phyloP scores from a whole-genome alignment of 371 early-diverging fungal genomes.

The Capniomyces stellatus region DNA sequence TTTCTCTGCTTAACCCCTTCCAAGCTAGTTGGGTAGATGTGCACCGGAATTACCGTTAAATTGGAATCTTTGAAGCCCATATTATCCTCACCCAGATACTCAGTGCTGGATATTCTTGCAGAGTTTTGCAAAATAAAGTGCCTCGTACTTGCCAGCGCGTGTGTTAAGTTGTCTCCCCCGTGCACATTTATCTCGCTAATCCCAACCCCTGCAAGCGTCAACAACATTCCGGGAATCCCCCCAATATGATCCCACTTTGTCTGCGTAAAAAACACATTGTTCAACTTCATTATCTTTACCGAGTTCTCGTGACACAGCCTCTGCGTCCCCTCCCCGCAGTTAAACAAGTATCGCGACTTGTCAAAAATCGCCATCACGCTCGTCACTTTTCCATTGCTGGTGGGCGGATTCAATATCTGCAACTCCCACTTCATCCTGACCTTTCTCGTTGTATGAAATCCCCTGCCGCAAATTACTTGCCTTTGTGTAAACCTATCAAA shows the following conservation, averaged over 20 bases:
- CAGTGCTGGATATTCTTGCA: constrained; percentile 12
- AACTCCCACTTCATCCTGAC: constrained; percentile 54
- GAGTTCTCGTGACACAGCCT: constrained; percentile 61
- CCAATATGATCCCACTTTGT: constrained; percentile 66
- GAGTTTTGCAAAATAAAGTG: constrained; percentile 34
- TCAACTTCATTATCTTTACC: constrained; percentile 41
- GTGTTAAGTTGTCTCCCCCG: constrained; percentile 60
- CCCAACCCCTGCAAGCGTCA: constrained; percentile 73
- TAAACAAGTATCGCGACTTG: constrained; percentile 70
- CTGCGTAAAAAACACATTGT: constrained; percentile 60
- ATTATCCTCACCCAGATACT: constrained; percentile 9
- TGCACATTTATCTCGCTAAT: constrained; percentile 33
- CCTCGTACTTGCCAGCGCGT: constrained; percentile 61
- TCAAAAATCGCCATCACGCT: constrained; percentile 64
- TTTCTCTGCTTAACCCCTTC: too few species aligned
- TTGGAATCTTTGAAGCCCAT: constrained; percentile 47
- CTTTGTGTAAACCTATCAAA: background rate
- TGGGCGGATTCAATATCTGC: constrained; percentile 54
- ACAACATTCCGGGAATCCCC: constrained; percentile 83
- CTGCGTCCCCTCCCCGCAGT: constrained; percentile 89
- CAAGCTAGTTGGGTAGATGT: constrained; percentile 26
- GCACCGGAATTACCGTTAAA: constrained; percentile 40
- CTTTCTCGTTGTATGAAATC: constrained; percentile 8
- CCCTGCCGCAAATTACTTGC: background rate
- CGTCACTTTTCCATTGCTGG: constrained; percentile 44